A percentile compares a stretch with the other conserved stretches of the same genome.
phyloP scores from a whole-genome alignment of 2,329 filamentous ascomycete genomes.

The Fusarium incarnatum region DNA sequence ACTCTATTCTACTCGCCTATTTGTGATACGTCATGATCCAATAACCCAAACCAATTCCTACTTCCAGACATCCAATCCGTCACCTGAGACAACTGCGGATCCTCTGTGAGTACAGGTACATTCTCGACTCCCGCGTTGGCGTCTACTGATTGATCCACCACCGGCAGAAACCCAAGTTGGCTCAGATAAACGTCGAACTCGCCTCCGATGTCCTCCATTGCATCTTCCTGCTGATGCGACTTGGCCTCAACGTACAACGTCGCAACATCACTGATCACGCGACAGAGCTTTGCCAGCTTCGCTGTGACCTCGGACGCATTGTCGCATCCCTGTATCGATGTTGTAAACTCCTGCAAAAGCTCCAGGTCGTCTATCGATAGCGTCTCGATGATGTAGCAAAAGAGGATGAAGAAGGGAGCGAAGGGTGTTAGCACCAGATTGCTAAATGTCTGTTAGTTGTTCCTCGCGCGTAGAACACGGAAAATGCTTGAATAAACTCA shows the following conservation, averaged over 20 bases:
- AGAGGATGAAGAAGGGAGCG: constrained; percentile 69
- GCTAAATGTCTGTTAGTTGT: constrained; percentile 50
- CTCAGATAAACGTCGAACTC: constrained; percentile 74
- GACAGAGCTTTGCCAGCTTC: constrained; percentile 71
- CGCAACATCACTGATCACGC: constrained; percentile 71
- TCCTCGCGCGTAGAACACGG: background rate
- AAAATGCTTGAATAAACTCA: constrained; percentile 44
- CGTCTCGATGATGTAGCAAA: constrained; percentile 68
- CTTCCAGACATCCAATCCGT: constrained; percentile 76
- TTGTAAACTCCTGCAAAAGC: constrained; percentile 66
- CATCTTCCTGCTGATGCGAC: constrained; percentile 58
- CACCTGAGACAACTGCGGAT: constrained; percentile 58
- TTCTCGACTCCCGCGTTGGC: constrained; percentile 1
- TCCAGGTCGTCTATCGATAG: constrained; percentile 64
- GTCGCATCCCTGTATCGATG: constrained; percentile 64
- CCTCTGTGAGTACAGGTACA: constrained; percentile 33
- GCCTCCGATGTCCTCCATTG: constrained; percentile 63
- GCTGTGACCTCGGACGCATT: constrained; percentile 68
- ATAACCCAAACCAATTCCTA: constrained; percentile 71
- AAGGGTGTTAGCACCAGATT: constrained; percentile 67
- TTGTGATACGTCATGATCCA: constrained; percentile 70
- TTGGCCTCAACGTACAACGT: constrained; percentile 72
- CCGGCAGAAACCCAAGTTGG: constrained; percentile 71
- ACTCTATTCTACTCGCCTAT: constrained; percentile 50
- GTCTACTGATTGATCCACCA: constrained; percentile 47